Evolutionary conservation across 495 filamentous ascomycete genomes (phyloP).

Genomic region (Hypoxylon perforatum): DNA sequence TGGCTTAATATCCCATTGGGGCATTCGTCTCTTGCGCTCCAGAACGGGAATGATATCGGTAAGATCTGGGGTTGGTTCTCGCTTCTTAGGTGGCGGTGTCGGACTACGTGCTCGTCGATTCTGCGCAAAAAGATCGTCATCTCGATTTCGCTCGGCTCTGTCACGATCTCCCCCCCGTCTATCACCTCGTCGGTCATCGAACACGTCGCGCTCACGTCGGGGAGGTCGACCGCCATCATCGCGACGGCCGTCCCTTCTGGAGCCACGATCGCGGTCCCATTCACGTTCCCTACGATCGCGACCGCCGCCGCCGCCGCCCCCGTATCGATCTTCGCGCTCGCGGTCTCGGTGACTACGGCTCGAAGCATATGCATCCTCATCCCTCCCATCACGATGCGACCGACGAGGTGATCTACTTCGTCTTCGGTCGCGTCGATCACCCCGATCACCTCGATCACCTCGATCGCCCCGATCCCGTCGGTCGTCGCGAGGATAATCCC

Average conservation of each 20-base stretch:
- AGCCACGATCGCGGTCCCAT: slow-evolving; percentile 78
- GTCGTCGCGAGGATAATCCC: slow-evolving; percentile 70
- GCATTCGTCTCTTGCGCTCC: slow-evolving; percentile 87
- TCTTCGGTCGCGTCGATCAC: slow-evolving; percentile 64
- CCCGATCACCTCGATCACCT: slow-evolving; percentile 60
- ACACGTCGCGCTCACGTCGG: slow-evolving; percentile 70
- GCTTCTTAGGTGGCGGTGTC: slow-evolving; percentile 85
- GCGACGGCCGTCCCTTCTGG: slow-evolving; percentile 64
- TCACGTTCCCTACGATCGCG: slow-evolving; percentile 63
- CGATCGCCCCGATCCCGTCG: slow-evolving; percentile 56
- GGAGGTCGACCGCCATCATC: slow-evolving; percentile 71
- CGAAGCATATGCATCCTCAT: slow-evolving; percentile 89
- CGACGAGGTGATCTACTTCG: slow-evolving; percentile 62
- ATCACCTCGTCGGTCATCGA: slow-evolving; percentile 73
- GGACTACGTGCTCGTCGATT: slow-evolving; percentile 79
- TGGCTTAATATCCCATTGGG: slow-evolving; percentile 99
- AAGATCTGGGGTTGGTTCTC: slow-evolving; percentile 94
- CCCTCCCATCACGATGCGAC: slow-evolving; percentile 69
- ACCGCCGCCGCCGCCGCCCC: slow-evolving; percentile 62
- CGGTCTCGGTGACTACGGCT: slow-evolving; percentile 90
- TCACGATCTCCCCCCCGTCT: slow-evolving; percentile 53
- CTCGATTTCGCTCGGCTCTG: slow-evolving; percentile 57
- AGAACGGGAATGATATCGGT: slow-evolving; percentile 82
- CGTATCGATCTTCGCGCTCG: slow-evolving; percentile 90
- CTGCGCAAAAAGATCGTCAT: slow-evolving; percentile 63